Conservation (phyloP, 805 yeast genomes). For the Yamadazyma phyllophila region DNA sequence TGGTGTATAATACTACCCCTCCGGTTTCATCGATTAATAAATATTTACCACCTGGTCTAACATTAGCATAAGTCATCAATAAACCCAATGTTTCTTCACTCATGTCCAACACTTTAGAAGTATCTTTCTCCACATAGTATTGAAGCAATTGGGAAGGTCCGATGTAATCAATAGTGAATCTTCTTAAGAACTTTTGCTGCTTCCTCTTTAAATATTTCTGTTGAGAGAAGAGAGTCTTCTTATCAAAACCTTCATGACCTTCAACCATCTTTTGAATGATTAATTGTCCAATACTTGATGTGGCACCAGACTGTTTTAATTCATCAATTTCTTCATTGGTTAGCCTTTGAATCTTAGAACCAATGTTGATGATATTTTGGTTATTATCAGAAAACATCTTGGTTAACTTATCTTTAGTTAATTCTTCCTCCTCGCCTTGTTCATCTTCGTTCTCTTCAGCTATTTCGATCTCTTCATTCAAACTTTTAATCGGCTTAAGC, state of each 20-base stretch:
- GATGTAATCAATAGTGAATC: constrained; percentile 78
- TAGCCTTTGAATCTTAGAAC: constrained; percentile 70
- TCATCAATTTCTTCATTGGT: constrained; percentile 79
- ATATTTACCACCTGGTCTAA: constrained; percentile 87
- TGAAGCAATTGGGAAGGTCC: constrained; percentile 70
- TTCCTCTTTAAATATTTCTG: constrained; percentile 89
- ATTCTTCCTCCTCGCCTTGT: constrained; percentile 29
- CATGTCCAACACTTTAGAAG: constrained; percentile 68
- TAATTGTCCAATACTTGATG: constrained; percentile 62
- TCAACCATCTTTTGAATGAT: constrained; percentile 80
- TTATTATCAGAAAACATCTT: constrained; percentile 45
- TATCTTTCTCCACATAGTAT: constrained; percentile 75
- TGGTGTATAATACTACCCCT: constrained; percentile 79
- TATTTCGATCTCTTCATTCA: constrained; percentile 30
- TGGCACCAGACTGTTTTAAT: constrained; percentile 69
- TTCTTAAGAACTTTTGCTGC: constrained; percentile 83
- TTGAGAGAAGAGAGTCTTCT: constrained; percentile 86
- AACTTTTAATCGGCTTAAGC: constrained; percentile 49
- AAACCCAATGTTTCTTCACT: constrained; percentile 82
- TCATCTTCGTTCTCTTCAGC: constrained; percentile 27
- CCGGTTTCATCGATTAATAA: constrained; percentile 92
- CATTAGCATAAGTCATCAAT: constrained; percentile 73
- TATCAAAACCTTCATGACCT: constrained; percentile 81
- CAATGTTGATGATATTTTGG: constrained; percentile 63
- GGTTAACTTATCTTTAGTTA: constrained; percentile 39